Evolutionary conservation across 1,284 basidiomycete genomes (phyloP), one percentile per base, ranked within the genome.

Genomic region (Puccinia polysora): DNA sequence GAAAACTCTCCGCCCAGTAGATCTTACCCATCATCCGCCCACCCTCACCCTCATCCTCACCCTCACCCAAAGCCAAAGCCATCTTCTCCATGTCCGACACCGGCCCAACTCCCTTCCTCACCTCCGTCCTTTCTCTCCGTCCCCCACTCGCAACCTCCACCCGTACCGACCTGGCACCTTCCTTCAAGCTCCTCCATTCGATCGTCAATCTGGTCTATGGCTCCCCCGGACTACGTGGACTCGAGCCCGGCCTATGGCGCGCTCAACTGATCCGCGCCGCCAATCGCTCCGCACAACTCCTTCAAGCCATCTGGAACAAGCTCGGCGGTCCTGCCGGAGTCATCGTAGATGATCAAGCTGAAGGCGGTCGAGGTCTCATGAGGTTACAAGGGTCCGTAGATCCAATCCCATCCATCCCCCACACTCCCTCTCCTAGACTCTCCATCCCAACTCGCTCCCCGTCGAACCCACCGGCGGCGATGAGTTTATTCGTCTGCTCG

Each of bases 101-200:
- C 65, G 43, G 6, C 32, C 43, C 64, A 4, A 49, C 69, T 10
- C 28, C 59, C 10, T 55, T 34, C 32, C 47, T 72, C 14, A 4
- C 55, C 12, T 38, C 69, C 12, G 49, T 72, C 55, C 50, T 72
- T 5, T 49, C 69, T 20, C 69, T 72, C 30, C 59, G 69, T 25
- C 69, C 69, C 4, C 69, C 69, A 28, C 50, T 72, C 15, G 69
- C 69, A 7, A 72, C 69, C 18, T 72, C 69, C 18, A 72, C 69
- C 14, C 47, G 69, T 5, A 72, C 69, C 38, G 60, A 72, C 45
- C 69, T 72, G 2, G 69, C 69, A 12, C 69, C 69, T 18, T 72
- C 69, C 38, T 72, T 72, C 38, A 62, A 72, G 28, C 69, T 72
- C 0, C 56, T 72, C 12, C 69, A 59, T 8, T 64, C 69, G 1